These are phyloP conservation scores for Hypoxylon sp. DNA, from an alignment of 2,329 filamentous ascomycete genomes.

Conservation along the genomic window DNA sequence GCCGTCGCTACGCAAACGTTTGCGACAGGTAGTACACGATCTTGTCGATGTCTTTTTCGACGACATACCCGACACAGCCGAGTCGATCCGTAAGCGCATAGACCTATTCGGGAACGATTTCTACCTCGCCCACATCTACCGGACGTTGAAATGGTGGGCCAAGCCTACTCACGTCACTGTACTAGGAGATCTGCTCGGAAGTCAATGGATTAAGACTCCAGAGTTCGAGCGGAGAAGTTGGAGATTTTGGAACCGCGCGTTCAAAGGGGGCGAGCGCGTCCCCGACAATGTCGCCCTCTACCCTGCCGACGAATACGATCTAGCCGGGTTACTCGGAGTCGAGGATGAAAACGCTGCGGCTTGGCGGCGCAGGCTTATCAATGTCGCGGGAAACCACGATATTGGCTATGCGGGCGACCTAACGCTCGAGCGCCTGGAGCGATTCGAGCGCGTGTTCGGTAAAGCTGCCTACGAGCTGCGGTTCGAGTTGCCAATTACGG, in stretches of 20 bases:
- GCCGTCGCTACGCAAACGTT: constrained; percentile 65
- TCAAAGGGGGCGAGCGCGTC: constrained; percentile 77
- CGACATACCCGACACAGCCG: constrained; percentile 77
- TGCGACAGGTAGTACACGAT: constrained; percentile 70
- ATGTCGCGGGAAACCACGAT: constrained; percentile 95
- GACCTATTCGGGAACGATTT: constrained; percentile 95
- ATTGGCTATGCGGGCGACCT: constrained; percentile 96
- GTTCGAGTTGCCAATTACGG: constrained; percentile 71
- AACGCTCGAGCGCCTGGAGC: constrained; percentile 77
- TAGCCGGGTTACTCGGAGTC: constrained; percentile 65
- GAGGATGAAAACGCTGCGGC: constrained; percentile 63
- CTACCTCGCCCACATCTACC: constrained; percentile 94
- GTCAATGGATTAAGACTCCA: constrained; percentile 90
- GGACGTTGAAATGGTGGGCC: constrained; percentile 86
- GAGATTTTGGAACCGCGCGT: constrained; percentile 86
- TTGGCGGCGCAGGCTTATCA: constrained; percentile 87
- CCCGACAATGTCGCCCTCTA: constrained; percentile 67
- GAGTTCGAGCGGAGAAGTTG: constrained; percentile 83
- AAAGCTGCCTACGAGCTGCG: constrained; percentile 91
- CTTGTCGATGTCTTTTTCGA: constrained; percentile 73
- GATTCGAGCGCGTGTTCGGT: constrained; percentile 90
- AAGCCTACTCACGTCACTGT: constrained; percentile 89
- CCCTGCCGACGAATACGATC: constrained; percentile 65
- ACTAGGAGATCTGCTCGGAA: constrained; percentile 91
- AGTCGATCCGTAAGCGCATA: constrained; percentile 81